Evolutionary conservation across 192 early-diverging fungal species (phyloP), one percentile per base, ranked within the genome.

Genomic region (Coemansia furcata): DNA sequence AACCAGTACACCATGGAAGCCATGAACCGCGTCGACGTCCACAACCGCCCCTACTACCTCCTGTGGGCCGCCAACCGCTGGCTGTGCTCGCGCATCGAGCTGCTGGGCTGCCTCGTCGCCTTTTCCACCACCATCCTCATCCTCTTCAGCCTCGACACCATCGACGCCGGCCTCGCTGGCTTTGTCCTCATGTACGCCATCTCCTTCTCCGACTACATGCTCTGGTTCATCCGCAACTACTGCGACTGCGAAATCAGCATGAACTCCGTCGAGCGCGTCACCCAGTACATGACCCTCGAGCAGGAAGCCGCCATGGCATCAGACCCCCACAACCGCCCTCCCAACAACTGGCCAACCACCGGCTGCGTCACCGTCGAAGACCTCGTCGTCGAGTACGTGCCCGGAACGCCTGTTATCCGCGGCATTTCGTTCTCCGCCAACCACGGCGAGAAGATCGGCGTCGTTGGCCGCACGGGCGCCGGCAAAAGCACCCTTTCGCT

Each of bases 21-120:
- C 8, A 78, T 87, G 71, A 59, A 54, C 35, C 86, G 88, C 49
- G 77, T 88, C 14, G 88, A 98, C 72, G 80, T 76, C 54, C 92
- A 94, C 83, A 94, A 96, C 76, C 85, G 94, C 14, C 89, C 95
- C 6, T 94, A 88, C 73, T 89, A 94, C 63, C 87, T 89, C 72
- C 85, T 96, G 82, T 95, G 95, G 93, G 87, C 87, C 1, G 86
- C 91, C 33, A 99, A 96, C 84, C 86, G 95, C 58, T 97, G 95
- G 95, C 81, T 98, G 40, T 91, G 89, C 65, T 85, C 90, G 59
- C 88, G 97, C 47, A 92, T 92, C 36, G 95, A 95, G 61, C 70
- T 92, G 30, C 80, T 91, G 0, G 92, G 90, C 38, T 88, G 89
- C 12, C 71, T 92, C 23, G 91, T 97, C n/a, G 74, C 87, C 19